These are phyloP conservation scores for Sugiyamaella chiloensis DNA, from an alignment of 805 yeast genomes.

Conservation along the genomic window DNA sequence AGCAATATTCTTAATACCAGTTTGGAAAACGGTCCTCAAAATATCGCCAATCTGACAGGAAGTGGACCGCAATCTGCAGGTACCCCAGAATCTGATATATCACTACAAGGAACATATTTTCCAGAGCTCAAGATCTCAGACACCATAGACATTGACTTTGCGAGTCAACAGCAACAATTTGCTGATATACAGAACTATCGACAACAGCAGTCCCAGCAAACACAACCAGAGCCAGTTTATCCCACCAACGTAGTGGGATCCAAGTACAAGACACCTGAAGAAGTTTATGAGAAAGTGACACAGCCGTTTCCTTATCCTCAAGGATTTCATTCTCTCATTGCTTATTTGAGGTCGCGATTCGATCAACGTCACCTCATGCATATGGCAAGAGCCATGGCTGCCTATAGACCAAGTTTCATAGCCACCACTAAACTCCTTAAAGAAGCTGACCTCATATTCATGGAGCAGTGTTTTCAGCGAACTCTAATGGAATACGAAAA, in stretches of 20 bases:
- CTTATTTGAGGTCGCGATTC: slow-evolving; percentile 52
- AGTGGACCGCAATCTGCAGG: slow-evolving; percentile 1
- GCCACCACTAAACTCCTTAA: slow-evolving; percentile 70
- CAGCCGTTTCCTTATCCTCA: slow-evolving; percentile 60
- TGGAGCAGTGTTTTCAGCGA: slow-evolving; percentile 57
- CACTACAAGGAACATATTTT: slow-evolving; percentile 10
- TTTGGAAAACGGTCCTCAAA: not conserved
- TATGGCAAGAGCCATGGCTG: slow-evolving; percentile 44
- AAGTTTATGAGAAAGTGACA: slow-evolving; percentile 67
- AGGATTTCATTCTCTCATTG: slow-evolving; percentile 58
- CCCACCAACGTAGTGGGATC: not conserved
- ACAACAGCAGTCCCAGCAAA: slow-evolving; percentile 9
- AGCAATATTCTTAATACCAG: slow-evolving; percentile 31
- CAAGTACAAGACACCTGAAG: slow-evolving; percentile 35
- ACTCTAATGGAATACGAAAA: slow-evolving; percentile 56
- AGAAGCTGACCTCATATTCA: slow-evolving; percentile 65
- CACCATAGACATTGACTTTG: not conserved
- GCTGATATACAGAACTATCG: slow-evolving; percentile 5
- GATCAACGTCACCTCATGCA: slow-evolving; percentile 35
- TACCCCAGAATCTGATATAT: slow-evolving; percentile 11
- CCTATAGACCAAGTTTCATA: slow-evolving; percentile 65
- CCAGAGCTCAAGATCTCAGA: slow-evolving; percentile 14
- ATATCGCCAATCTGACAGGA: not conserved
- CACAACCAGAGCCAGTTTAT: slow-evolving; percentile 4
- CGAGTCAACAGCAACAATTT: not conserved